A percentile compares a stretch with the other conserved stretches of the same genome.
These are phyloP conservation scores for Eucalyptus erythrocorys DNA, from an alignment of 345 rosid species.

Conservation along the genomic window DNA sequence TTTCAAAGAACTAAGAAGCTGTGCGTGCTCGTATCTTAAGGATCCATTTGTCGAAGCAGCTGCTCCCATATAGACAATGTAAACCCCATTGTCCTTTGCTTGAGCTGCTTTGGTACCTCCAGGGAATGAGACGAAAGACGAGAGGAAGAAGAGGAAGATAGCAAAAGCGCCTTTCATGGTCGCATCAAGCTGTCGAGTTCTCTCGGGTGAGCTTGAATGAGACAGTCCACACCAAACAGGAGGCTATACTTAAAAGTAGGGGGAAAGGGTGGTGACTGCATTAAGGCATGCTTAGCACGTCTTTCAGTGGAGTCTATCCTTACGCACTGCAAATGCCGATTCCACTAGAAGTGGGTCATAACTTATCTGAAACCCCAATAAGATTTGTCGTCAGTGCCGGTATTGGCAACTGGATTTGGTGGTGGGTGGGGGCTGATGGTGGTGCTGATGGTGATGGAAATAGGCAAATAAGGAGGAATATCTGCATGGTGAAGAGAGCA, in stretches of 20 bases:
- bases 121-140: background rate
- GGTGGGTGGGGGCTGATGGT: background rate
- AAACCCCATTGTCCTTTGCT: background rate
- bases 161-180: background rate
- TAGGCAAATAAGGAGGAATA: background rate
- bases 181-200: background rate
- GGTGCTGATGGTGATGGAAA: background rate
- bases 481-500: background rate
- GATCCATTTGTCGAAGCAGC: background rate
- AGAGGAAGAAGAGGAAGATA: background rate
- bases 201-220: background rate
- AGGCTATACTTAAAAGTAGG: background rate
- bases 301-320: background rate
- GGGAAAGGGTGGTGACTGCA: background rate
- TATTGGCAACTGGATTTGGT: background rate
- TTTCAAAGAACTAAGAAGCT: background rate
- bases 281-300: background rate
- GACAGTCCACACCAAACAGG: background rate
- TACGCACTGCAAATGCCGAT: background rate
- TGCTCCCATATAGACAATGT: background rate
- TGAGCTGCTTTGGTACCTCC: background rate
- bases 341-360: slow-evolving; percentile 18
- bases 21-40: background rate
- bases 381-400: background rate
- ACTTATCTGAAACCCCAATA: slow-evolving; percentile 1